phyloP scores from a whole-genome alignment of 345 rosid genomes.

The Lepidium sativum region DNA sequence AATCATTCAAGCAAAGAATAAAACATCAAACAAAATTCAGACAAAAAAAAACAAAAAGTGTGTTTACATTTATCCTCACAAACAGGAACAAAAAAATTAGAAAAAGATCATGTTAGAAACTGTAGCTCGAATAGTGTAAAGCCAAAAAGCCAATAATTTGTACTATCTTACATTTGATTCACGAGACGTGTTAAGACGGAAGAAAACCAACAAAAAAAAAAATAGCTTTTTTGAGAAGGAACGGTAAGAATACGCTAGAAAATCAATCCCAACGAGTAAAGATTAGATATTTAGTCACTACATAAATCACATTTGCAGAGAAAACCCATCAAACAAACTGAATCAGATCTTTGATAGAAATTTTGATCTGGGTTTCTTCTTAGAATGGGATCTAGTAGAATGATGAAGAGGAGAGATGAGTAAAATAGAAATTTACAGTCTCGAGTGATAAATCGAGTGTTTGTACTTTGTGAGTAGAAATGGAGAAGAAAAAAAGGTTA shows the following conservation, averaged over 20 bases:
- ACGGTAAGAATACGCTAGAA: not conserved
- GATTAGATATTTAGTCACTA: slow-evolving; percentile 2
- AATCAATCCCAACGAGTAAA: slow-evolving; percentile 4
- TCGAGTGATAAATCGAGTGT: slow-evolving; percentile 8
- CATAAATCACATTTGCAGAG: slow-evolving; percentile 19
- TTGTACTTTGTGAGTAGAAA: not conserved
- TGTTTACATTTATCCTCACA: not conserved
- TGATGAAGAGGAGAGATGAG: not conserved
- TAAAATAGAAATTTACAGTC: slow-evolving; percentile 3
- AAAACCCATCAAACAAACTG: not conserved
- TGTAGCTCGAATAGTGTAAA: slow-evolving; percentile 18
- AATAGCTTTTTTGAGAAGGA: slow-evolving; percentile 12
- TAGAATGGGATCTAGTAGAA: slow-evolving; percentile 24
- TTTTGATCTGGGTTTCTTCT: slow-evolving; percentile 13
- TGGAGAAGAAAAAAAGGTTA: slow-evolving; percentile 9
- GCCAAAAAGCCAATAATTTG: slow-evolving; percentile 20
- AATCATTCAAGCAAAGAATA: slow-evolving; percentile 40
- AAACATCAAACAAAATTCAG: not conserved
- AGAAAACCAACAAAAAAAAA: slow-evolving; percentile 1
- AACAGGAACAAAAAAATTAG: not conserved
- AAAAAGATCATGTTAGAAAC: not conserved
- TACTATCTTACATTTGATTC: slow-evolving; percentile 25
- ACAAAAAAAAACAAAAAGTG: not conserved
- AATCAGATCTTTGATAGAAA: slow-evolving; percentile 17
- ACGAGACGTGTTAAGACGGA: slow-evolving; percentile 19